These are phyloP conservation scores for Naematelia encephala DNA, from an alignment of 768 basidiomycete species.

Conservation along the genomic window DNA sequence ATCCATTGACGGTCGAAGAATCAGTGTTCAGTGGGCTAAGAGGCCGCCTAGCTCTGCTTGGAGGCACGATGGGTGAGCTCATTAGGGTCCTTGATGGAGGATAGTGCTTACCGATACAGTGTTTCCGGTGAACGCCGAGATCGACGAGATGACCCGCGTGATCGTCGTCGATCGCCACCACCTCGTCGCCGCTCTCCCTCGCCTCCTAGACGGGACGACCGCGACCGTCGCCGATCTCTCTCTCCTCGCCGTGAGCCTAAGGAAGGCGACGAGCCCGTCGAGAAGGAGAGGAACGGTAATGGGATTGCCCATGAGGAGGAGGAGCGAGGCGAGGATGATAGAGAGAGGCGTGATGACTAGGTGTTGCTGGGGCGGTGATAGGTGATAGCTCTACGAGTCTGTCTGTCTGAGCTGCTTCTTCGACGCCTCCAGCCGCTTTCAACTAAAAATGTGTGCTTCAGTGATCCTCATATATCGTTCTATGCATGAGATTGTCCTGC, in stretches of 20 bases:
- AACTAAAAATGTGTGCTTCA: no score
- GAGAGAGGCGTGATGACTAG: slow-evolving; percentile 51
- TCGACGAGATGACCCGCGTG: slow-evolving; percentile 56
- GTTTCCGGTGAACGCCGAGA: slow-evolving; percentile 6
- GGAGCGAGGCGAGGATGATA: slow-evolving; percentile 42
- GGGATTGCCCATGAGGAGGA: slow-evolving; percentile 15
- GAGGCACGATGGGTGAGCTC: slow-evolving; percentile 63
- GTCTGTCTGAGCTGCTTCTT: no score
- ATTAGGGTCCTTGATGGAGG: slow-evolving; percentile 52
- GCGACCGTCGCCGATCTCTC: slow-evolving; percentile 23
- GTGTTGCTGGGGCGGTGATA: neutral
- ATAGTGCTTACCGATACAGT: slow-evolving; percentile 1
- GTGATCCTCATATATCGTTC: no score
- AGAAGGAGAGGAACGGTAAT: slow-evolving; percentile 17
- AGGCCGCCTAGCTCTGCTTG: slow-evolving; percentile 78
- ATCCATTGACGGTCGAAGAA: slow-evolving; percentile 67
- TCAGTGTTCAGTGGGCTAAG: slow-evolving; percentile 69
- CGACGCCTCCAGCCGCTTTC: no score
- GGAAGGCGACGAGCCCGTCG: slow-evolving; percentile 11
- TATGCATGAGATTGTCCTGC: no score
- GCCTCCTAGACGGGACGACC: slow-evolving; percentile 18
- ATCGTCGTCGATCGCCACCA: slow-evolving; percentile 55
- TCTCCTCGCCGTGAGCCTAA: slow-evolving; percentile 44
- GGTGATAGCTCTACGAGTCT: no score
- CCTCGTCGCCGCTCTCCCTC: slow-evolving; percentile 30